phyloP scores from a whole-genome alignment of 2,329 filamentous ascomycete species.

The Monosporascus sp. region DNA sequence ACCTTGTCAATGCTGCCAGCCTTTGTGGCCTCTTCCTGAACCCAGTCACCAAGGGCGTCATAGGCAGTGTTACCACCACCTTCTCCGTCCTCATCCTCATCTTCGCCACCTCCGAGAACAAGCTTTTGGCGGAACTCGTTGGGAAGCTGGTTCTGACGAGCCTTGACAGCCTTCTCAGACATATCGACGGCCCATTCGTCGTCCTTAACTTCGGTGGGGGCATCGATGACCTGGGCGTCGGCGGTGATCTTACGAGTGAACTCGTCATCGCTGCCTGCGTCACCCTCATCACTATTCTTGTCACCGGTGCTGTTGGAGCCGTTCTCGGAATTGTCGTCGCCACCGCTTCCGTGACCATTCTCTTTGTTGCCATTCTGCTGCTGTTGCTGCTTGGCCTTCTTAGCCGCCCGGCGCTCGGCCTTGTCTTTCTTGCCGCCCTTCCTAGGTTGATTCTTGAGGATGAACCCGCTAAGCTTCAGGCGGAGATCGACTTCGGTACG shows the following conservation, averaged over 20 bases:
- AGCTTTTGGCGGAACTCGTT: conserved; percentile 91
- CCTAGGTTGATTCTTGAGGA: conserved; percentile 87
- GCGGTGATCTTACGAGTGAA: conserved; percentile 77
- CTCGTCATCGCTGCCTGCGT: conserved; percentile 85
- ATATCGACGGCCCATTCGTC: conserved; percentile 96
- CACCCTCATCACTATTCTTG: conserved; percentile 48
- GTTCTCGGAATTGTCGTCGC: conserved; percentile 61
- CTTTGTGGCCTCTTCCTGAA: conserved; percentile 65
- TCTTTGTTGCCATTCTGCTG: conserved; percentile 52
- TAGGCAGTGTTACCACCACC: conserved; percentile 71
- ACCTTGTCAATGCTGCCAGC: conserved; percentile 73
- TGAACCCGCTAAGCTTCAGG: conserved; percentile 94
- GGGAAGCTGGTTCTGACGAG: conserved; percentile 88
- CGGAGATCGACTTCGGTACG: conserved; percentile 86
- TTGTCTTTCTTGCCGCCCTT: conserved; percentile 95
- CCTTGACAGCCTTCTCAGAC: conserved; percentile 90
- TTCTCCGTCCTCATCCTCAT: conserved; percentile 76
- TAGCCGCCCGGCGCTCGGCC: conserved; percentile 83
- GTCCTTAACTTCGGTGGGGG: conserved; percentile 65
- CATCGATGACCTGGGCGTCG: conserved; percentile 41
- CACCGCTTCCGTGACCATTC: conserved; percentile 50
- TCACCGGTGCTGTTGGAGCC: conserved; percentile 48
- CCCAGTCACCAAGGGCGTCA: conserved; percentile 90
- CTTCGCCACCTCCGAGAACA: conserved; percentile 69
- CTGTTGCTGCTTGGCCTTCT: conserved; percentile 77